Conservation (phyloP, 495 filamentous ascomycete genomes). For the Lepraria neglecta region DNA sequence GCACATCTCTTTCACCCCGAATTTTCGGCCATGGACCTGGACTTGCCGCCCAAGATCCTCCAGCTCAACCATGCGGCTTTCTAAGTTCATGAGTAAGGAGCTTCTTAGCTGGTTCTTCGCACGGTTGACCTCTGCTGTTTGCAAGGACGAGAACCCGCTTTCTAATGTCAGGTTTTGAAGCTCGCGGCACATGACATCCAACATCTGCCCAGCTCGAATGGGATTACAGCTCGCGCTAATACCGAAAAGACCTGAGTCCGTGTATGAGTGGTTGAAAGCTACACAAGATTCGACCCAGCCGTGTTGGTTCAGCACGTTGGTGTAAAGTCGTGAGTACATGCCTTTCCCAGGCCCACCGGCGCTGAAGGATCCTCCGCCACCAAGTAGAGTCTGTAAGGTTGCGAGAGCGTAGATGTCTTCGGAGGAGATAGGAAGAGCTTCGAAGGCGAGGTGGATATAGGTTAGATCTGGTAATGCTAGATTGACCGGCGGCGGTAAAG, state of each 20-base stretch:
- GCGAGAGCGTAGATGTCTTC: conserved; percentile 94
- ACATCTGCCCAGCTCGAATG: conserved; percentile 65
- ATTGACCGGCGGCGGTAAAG: conserved; percentile 67
- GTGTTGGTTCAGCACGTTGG: conserved; percentile 94
- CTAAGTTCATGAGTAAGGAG: conserved; percentile 92
- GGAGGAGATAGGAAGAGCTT: conserved; percentile 83
- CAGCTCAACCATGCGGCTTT: conserved; percentile 95
- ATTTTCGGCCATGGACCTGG: conserved; percentile 86
- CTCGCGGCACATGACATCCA: conserved; percentile 91
- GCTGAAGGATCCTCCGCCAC: conserved; percentile 94
- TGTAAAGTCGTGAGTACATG: conserved; percentile 97
- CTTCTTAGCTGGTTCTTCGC: conserved; percentile 96
- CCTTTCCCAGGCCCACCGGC: conserved; percentile 96
- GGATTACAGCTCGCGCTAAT: conserved; percentile 83
- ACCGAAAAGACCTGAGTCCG: conserved; percentile 89
- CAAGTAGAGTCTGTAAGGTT: conserved; percentile 92
- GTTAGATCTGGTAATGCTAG: conserved; percentile 75
- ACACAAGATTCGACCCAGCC: conserved; percentile 94
- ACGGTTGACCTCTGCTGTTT: conserved; percentile 74
- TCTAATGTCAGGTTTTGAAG: conserved; percentile 70
- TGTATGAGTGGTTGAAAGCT: conserved; percentile 95
- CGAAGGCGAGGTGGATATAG: conserved; percentile 91
- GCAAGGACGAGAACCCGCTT: conserved; percentile 60
- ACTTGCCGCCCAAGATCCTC: conserved; percentile 96
- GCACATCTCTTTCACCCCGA: conserved; percentile 92